These are phyloP conservation scores for Malus orientalis DNA, from an alignment of 306 rosid genomes.

Conservation along the genomic window DNA sequence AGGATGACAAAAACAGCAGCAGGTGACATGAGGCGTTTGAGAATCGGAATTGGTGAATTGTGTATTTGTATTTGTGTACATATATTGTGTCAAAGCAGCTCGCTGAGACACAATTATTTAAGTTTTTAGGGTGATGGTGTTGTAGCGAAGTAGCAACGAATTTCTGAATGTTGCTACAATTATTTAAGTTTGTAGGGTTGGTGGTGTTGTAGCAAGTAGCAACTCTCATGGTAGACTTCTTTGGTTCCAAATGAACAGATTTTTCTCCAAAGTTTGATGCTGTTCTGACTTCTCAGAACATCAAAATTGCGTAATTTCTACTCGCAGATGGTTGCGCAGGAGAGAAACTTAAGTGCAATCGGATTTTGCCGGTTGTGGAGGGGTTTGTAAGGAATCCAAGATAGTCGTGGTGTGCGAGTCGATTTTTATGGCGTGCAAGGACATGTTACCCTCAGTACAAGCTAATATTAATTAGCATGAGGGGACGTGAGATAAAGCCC, in stretches of 20 bases:
- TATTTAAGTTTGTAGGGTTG: constrained; percentile 6
- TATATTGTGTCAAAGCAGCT: constrained; percentile 64
- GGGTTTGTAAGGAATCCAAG: too few species aligned
- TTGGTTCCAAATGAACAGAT: background rate
- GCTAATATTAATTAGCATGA: too few species aligned
- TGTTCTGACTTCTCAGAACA: background rate
- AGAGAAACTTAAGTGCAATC: background rate
- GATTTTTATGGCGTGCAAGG: too few species aligned
- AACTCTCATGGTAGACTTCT: background rate
- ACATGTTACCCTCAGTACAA: too few species aligned
- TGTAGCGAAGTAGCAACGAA: constrained; percentile 9
- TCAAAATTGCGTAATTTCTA: background rate
- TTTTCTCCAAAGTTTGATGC: background rate
- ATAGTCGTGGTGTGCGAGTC: too few species aligned
- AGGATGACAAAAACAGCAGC: constrained; percentile 29
- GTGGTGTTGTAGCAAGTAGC: background rate
- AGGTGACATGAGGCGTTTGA: constrained; percentile 17
- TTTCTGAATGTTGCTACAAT: constrained; percentile 8
- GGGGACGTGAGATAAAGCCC: too few species aligned
- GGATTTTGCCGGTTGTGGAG: too few species aligned
- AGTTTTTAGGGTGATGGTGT: constrained; percentile 12
- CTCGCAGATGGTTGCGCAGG: background rate
- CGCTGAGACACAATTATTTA: constrained; percentile 59
- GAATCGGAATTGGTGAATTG: constrained; percentile 7
- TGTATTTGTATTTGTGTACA: constrained; percentile 47